Evolutionary conservation across 306 rosid genomes (phyloP), one percentile per base, ranked within the genome.

Genomic region (Sechiopsis laciniata): DNA sequence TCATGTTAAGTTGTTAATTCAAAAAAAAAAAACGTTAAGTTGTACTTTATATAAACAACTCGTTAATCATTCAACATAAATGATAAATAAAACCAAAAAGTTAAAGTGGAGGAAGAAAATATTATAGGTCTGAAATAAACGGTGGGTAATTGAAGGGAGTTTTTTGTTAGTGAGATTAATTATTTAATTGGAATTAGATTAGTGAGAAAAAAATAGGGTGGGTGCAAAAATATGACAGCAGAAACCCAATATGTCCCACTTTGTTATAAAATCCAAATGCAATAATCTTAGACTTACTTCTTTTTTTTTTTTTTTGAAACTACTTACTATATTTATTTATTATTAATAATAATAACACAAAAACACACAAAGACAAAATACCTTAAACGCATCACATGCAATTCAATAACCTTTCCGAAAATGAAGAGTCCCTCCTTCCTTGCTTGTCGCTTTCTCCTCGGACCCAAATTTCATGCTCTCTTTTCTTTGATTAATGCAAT

Each of bases 301-400:
- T 67, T 12, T 3, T 7, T 16, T 51, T 6, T 8, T n/a, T n/a
- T n/a, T n/a, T n/a, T n/a, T n/a, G n/a, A n/a, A n/a, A n/a, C n/a
- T n/a, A 17, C 2, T 68, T 68, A 48, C 37, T 66, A 42, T 56
- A 15, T 37, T 37, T 64, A 40, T 19, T 19, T n/a, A 37, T 64
- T 64, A 40, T 40, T 40, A 40, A 40, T 40, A 32, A 40, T 40
- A 17, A 63, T 32, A 35, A 63, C 7, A 16, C 2, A 8, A 48
- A 68, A 48, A 50, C 40, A 68, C 57, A 68, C 40, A 50, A 10
- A 22, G 73, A 68, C 72, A 68, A 68, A 45, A 20, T 12, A 46
- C 73, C 73, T 51, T 68, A 46, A 51, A 46, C 73, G 13, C 73
- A 68, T 68, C 73, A 68, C 73, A 68, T 68, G 73, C 73, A 68